phyloP scores from a whole-genome alignment of 768 basidiomycete genomes.

The Gymnopilus junonius region DNA sequence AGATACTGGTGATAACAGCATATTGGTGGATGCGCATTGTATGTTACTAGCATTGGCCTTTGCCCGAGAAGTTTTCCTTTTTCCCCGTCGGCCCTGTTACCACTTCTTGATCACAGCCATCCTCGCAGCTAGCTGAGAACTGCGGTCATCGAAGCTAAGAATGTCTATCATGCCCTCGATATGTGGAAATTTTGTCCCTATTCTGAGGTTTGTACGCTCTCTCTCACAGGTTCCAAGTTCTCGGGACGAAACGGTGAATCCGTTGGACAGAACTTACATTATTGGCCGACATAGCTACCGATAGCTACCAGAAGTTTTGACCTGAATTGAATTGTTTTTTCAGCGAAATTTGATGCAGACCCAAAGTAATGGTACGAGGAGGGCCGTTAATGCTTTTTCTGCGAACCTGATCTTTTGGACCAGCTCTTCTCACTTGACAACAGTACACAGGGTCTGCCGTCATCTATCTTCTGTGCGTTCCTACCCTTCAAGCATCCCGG shows the following conservation, averaged over 20 bases:
- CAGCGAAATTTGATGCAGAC: not conserved
- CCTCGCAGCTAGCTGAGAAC: not conserved
- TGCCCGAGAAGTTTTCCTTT: not conserved
- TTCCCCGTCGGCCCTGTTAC: not conserved
- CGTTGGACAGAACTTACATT: not conserved
- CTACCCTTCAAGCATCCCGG: not conserved
- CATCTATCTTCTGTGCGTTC: not conserved
- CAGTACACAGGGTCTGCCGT: slow-evolving; percentile 1
- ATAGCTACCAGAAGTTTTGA: slow-evolving; percentile 2
- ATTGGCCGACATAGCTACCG: not conserved
- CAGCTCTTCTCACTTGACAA: not conserved
- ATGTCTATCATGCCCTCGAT: not conserved
- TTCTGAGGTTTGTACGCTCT: not conserved
- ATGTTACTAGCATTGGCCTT: no score
- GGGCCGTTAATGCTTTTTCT: not conserved
- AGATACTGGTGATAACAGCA: not conserved
- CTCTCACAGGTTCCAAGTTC: not conserved
- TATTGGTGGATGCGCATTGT: no score
- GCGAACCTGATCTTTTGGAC: not conserved
- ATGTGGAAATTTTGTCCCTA: not conserved
- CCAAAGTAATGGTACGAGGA: not conserved
- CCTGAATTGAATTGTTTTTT: not conserved
- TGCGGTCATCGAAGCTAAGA: not conserved
- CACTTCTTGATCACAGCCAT: not conserved
- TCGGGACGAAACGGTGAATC: not conserved